A percentile compares a stretch with the other conserved stretches of the same genome.
Evolutionary conservation across 2,329 filamentous ascomycete genomes (phyloP).

Genomic region (Rutstroemia sp.): DNA sequence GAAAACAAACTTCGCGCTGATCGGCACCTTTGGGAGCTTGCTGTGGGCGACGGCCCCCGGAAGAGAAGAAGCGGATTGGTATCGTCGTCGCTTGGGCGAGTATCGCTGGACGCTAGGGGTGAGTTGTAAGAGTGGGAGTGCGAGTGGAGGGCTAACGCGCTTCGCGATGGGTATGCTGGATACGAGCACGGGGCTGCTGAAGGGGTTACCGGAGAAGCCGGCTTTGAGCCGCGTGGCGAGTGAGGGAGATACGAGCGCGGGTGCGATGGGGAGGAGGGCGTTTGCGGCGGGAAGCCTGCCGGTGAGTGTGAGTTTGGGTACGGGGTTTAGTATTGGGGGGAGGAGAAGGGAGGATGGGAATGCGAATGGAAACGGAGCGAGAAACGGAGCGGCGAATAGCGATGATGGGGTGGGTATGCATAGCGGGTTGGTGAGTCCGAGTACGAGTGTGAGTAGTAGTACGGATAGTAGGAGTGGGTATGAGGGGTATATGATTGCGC

Average conservation of each 20-base stretch:
- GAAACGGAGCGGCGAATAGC: slow-evolving; percentile 2
- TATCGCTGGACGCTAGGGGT: slow-evolving; percentile 93
- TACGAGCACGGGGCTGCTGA: slow-evolving; percentile 60
- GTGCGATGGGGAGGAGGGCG: not conserved
- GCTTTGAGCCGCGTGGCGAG: slow-evolving; percentile 47
- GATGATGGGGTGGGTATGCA: slow-evolving; percentile 17
- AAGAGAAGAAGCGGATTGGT: slow-evolving; percentile 87
- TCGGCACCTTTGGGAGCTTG: slow-evolving; percentile 86
- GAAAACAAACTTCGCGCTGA: slow-evolving; percentile 87
- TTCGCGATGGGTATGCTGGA: slow-evolving; percentile 76
- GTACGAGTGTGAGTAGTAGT: slow-evolving; percentile 27
- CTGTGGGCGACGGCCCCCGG: slow-evolving; percentile 85
- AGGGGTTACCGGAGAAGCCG: slow-evolving; percentile 65
- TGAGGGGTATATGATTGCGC: slow-evolving; percentile 12
- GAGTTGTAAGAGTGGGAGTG: slow-evolving; percentile 51
- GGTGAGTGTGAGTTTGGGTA: not conserved
- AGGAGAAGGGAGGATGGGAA: slow-evolving; percentile 4
- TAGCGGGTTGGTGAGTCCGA: slow-evolving; percentile 28
- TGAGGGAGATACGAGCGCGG: slow-evolving; percentile 17
- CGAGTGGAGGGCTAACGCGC: slow-evolving; percentile 49
- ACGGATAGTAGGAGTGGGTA: slow-evolving; percentile 15
- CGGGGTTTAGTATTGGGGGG: slow-evolving; percentile 2
- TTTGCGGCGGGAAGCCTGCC: not conserved
- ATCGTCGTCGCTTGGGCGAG: slow-evolving; percentile 74
- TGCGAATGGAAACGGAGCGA: slow-evolving; percentile 19